Percentiles rank a stretch among this genome's conserved stretches.
Conservation (phyloP, 2,329 filamentous ascomycete species). For the Volutella citrinella region DNA sequence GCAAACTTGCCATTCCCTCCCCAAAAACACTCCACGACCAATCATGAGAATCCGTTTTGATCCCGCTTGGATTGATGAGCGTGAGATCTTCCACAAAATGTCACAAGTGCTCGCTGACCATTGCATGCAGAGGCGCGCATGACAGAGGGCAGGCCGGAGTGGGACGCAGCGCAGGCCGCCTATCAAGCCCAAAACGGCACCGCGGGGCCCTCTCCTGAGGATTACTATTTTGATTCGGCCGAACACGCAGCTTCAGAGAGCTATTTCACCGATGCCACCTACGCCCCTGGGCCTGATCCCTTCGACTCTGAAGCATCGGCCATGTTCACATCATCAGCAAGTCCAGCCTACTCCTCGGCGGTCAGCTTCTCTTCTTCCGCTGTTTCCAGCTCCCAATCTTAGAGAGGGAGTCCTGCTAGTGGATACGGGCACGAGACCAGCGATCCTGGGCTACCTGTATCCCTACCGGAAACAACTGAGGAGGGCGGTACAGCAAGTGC, state of each 20-base stretch:
- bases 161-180: not conserved
- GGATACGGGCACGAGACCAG: slow-evolving; percentile 7
- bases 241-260: no score
- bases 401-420: slow-evolving; percentile 13
- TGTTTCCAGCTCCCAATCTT: slow-evolving; percentile 13
- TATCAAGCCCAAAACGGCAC: no score
- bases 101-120: not conserved
- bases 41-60: no score
- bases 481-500: not conserved
- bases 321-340: no score
- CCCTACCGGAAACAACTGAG: slow-evolving; percentile 11
- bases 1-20: no score
- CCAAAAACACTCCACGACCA: no score
- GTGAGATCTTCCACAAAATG: not conserved
- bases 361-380: not conserved
- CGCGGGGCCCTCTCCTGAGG: no score
- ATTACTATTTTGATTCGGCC: no score
- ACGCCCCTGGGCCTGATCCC: no score
- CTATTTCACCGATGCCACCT: no score
- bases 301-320: no score
- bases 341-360: no score
- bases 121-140: not conserved
- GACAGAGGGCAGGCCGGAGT: not conserved
- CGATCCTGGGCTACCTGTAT: slow-evolving; percentile 6
- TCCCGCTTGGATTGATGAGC: not conserved